Evolutionary conservation across 306 rosid genomes (phyloP).

Genomic region (Casuarina glauca): DNA sequence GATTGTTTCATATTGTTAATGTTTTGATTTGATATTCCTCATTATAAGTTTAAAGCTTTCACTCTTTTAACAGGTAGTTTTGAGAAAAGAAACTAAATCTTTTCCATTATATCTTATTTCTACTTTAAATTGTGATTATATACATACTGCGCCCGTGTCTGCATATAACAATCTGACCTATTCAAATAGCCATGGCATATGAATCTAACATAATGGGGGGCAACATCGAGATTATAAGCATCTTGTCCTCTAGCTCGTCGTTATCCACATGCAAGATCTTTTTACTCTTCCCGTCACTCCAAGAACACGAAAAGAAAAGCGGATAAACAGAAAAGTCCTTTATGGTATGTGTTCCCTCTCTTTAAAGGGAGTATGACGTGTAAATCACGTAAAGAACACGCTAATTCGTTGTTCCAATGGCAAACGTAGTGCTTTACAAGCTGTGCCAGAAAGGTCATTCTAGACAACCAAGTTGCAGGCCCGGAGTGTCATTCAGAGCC

Average conservation of each 20-base stretch:
- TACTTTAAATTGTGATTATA: constrained; percentile 1
- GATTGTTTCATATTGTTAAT: too few species aligned
- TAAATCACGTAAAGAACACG: constrained; percentile 15
- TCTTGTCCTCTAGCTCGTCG: constrained; percentile 50
- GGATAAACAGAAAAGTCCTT: constrained; percentile 18
- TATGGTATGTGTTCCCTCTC: constrained; percentile 23
- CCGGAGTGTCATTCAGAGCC: constrained; percentile 34
- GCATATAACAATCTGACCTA: constrained; percentile 15
- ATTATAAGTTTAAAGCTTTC: too few species aligned
- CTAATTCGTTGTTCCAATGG: constrained; percentile 19
- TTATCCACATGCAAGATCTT: constrained; percentile 31
- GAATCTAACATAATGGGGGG: constrained; percentile 10
- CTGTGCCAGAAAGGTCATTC: constrained; percentile 26
- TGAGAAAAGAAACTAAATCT: too few species aligned
- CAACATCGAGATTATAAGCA: constrained; percentile 28
- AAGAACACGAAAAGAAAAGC: constrained; percentile 16
- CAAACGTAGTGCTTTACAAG: constrained; percentile 9
- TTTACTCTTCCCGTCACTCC: constrained; percentile 15
- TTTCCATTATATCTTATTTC: constrained; percentile 7
- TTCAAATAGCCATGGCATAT: constrained; percentile 15
- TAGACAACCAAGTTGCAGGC: constrained; percentile 28
- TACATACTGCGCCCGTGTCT: not conserved
- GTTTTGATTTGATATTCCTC: too few species aligned
- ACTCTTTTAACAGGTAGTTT: too few species aligned
- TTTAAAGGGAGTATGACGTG: constrained; percentile 30